Conservation (phyloP, 495 filamentous ascomycete genomes). For the Aspergillus bridgeri region DNA sequence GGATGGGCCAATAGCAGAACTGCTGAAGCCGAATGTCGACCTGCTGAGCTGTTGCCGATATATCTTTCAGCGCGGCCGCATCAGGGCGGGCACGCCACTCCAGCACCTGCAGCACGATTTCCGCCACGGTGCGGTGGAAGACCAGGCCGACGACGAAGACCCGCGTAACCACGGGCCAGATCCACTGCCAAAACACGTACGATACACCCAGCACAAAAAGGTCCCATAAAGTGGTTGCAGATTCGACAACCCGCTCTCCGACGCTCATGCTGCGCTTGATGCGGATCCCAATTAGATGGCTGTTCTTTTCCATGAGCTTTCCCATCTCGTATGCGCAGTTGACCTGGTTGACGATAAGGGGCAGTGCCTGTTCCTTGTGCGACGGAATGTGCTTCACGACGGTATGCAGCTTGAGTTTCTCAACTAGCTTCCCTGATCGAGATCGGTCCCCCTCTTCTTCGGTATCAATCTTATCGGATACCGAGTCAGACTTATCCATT, state of each 20-base stretch:
- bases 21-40: constrained; percentile 97
- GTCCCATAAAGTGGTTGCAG: constrained; percentile 79
- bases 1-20: constrained; percentile 98
- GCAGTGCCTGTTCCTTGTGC: constrained; percentile 75
- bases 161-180: constrained; percentile 71
- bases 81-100: constrained; percentile 84
- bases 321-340: constrained; percentile 93
- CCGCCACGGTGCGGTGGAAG: constrained; percentile 76
- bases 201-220: constrained; percentile 65
- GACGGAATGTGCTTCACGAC: constrained; percentile 72
- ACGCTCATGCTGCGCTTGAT: constrained; percentile 85
- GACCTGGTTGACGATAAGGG: constrained; percentile 85
- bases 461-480: constrained; percentile 33
- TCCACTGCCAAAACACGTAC: constrained; percentile 68
- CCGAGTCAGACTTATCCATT: constrained; percentile 23
- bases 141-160: constrained; percentile 75
- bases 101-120: constrained; percentile 72
- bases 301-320: constrained; percentile 80
- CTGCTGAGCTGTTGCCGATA: constrained; percentile 97
- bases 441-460: constrained; percentile 62
- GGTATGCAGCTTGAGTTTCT: constrained; percentile 86
- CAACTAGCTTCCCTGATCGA: constrained; percentile 61
- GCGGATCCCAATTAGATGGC: constrained; percentile 73
- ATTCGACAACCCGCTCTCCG: constrained; percentile 91
- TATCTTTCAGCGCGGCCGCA: constrained; percentile 85